A percentile compares a stretch with the other conserved stretches of the same genome.
Conservation (phyloP, 2,329 filamentous ascomycete species). For the Pseudocercospora crystallina region DNA sequence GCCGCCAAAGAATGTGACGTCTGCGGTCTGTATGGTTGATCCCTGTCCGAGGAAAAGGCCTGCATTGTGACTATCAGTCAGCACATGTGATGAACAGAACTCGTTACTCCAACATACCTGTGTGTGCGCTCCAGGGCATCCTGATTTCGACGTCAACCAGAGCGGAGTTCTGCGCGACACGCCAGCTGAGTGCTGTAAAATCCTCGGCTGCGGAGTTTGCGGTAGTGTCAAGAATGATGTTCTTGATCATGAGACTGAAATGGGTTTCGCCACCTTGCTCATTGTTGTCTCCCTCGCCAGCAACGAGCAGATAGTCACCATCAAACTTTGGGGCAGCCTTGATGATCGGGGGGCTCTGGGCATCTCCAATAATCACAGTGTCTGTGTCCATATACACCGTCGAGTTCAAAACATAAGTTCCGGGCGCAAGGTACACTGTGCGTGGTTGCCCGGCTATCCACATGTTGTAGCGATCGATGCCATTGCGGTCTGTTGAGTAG, state of each 20-base stretch:
- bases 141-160: conserved; percentile 29
- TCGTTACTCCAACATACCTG: too few relatives aligned
- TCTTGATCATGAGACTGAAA: conserved; percentile 18
- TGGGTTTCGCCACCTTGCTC: conserved; percentile 11
- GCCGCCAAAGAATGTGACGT: conserved; percentile 28
- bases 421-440: conserved; percentile 21
- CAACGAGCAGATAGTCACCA: conserved; percentile 21
- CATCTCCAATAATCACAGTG: conserved; percentile 85
- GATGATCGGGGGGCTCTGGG: conserved; percentile 66
- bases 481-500: background rate
- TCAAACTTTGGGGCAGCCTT: conserved; percentile 42
- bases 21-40: conserved; percentile 33
- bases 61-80: too few relatives aligned
- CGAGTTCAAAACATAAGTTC: conserved; percentile 53
- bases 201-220: conserved; percentile 6
- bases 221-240: conserved; percentile 27
- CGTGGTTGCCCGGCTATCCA: conserved; percentile 55
- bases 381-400: conserved; percentile 84
- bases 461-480: conserved; percentile 1
- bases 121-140: conserved; percentile 38
- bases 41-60: conserved; percentile 22
- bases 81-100: too few relatives aligned
- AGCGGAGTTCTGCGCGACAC: conserved; percentile 26
- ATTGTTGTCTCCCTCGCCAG: conserved; percentile 12
- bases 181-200: conserved; percentile 25